A percentile compares a stretch with the other conserved stretches of the same genome.
phyloP scores from a whole-genome alignment of 768 basidiomycete genomes.

The Suillus subalutaceus region DNA sequence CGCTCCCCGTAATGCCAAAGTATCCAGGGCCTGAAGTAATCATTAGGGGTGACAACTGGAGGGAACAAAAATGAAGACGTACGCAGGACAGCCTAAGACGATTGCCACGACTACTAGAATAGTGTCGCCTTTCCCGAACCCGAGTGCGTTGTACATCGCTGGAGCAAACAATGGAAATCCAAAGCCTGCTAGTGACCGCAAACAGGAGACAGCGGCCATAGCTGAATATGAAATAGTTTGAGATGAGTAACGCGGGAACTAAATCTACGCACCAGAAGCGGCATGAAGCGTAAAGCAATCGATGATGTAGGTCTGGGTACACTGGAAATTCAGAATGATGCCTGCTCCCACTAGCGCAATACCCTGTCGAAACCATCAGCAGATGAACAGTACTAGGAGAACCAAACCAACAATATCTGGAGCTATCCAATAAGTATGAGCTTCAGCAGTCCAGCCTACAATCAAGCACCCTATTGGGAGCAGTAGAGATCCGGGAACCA shows the following conservation, averaged over 20 bases:
- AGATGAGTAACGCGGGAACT: background rate
- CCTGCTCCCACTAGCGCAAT: conserved; percentile 60
- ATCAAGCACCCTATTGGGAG: conserved; percentile 72
- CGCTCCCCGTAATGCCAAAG: conserved; percentile 50
- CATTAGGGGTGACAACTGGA: background rate
- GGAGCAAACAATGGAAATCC: conserved; percentile 80
- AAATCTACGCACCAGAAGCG: conserved; percentile 46
- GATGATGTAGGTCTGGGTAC: conserved; percentile 69
- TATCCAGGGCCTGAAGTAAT: conserved; percentile 39
- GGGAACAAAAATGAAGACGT: conserved; percentile 9
- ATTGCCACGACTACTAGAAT: conserved; percentile 63
- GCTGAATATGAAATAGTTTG: conserved; percentile 41
- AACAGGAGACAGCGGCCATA: conserved; percentile 62
- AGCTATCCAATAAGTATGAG: conserved; percentile 66
- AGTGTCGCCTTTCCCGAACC: conserved; percentile 71
- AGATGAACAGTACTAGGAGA: background rate
- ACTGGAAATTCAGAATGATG: conserved; percentile 60
- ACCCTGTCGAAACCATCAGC: conserved; percentile 42
- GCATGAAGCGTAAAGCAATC: conserved; percentile 69
- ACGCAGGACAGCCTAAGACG: conserved; percentile 60
- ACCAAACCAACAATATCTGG: conserved; percentile 58
- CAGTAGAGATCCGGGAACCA: conserved; percentile 59
- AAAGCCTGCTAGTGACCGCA: conserved; percentile 72
- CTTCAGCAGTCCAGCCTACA: conserved; percentile 69
- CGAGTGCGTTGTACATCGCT: conserved; percentile 66